These are phyloP conservation scores for Yamadazyma atmosphaerica DNA, from an alignment of 1,139 yeast genomes.

Conservation along the genomic window DNA sequence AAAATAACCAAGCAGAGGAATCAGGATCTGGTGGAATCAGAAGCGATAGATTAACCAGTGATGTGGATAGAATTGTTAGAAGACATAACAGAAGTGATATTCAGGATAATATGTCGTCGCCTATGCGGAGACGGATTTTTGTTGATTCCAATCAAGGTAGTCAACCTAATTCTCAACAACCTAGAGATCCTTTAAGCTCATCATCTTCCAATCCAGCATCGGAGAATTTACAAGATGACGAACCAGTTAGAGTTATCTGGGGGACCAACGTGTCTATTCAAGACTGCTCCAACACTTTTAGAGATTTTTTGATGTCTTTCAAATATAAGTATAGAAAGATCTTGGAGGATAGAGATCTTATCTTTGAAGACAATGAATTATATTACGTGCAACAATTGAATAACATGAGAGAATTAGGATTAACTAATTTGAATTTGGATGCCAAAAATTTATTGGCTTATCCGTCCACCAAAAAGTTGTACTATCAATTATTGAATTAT, in stretches of 20 bases:
- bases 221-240: constrained; percentile 41
- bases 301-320: constrained; percentile 82
- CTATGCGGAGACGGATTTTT: constrained; percentile 40
- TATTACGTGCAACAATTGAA: constrained; percentile 74
- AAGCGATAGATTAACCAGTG: constrained; percentile 39
- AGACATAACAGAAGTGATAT: constrained; percentile 45
- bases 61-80: constrained; percentile 44
- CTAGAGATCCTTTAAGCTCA: constrained; percentile 15
- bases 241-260: constrained; percentile 92
- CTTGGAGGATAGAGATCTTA: constrained; percentile 33
- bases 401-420: constrained; percentile 74
- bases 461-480: constrained; percentile 74
- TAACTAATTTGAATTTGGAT: constrained; percentile 83
- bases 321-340: constrained; percentile 72
- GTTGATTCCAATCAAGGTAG: constrained; percentile 16
- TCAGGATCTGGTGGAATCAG: constrained; percentile 19
- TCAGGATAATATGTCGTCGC: constrained; percentile 44
- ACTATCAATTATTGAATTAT: constrained; percentile 81
- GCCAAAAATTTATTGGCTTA: constrained; percentile 76
- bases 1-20: constrained; percentile 19
- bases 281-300: constrained; percentile 77
- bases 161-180: constrained; percentile 11
- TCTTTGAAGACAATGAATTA: constrained; percentile 67
- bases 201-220: constrained; percentile 32
- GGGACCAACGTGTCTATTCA: constrained; percentile 95